Evolutionary conservation across 2,329 filamentous ascomycete species (phyloP), one percentile per base, ranked within the genome.

Genomic region (Cladophialophora exuberans): DNA sequence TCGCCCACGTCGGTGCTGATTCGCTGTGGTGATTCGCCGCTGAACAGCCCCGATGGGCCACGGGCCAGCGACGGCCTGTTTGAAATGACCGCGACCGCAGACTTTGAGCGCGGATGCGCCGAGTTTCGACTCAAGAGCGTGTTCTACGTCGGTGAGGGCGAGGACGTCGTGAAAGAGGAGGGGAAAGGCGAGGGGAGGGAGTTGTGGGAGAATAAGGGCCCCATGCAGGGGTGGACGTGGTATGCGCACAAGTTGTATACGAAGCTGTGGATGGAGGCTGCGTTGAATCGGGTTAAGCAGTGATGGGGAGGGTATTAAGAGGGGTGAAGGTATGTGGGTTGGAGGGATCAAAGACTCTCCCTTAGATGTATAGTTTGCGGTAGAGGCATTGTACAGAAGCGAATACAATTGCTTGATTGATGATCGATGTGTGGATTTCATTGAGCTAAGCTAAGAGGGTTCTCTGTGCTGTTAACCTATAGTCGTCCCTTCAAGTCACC

Each of bases 101-200:
- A 88, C 70, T 75, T 78, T 64, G 77, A 81, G 4, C 73, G 79
- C 28, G 79, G 78, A 10, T 79, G 84, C 56, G 86, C 81, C 2
- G 84, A 87, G 68, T 81, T 89, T 61, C 74, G 77, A 2, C 72
- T 89, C 51, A 88, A 87, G 78, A 86, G 82, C 72, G 77, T 75
- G 64, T 88, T 79, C 78, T 88, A 76, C 66, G 76, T 43, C 22
- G 47, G 47, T 7, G 47, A 51, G 38, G 36, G 47, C 11, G 38
- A 33, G 33, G 6, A 6, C 18, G 28, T 9, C 3, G 22, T 25
- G 4, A 13, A 25, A n/a, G 13, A 10, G 17, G 10, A 81, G 62
- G 80, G 80, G 0, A 57, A 75, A 41, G 76, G 77, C 25, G 66
- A 64, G 13, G 17, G 30, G 15, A 31, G 15, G n/a, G 4, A 3